Evolutionary conservation across 495 filamentous ascomycete species (phyloP), one percentile per base, ranked within the genome.

Genomic region (Elaphomyces granulatus): DNA sequence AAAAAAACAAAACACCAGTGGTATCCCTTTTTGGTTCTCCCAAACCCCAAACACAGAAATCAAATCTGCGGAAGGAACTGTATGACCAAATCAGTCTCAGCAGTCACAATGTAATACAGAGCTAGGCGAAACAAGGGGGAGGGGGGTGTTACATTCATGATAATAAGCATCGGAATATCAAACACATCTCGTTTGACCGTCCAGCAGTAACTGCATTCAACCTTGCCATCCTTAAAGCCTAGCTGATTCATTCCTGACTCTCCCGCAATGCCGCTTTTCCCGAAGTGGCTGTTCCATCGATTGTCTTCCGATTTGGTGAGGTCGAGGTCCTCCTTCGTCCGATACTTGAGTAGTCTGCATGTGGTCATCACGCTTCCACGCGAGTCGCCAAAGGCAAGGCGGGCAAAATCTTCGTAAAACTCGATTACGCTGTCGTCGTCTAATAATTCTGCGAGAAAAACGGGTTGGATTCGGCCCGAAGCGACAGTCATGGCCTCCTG

Each of bases 161-260:
- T 78, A 60, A 95, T 90, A 57, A 98, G 61, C 87, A 94, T 95
- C 19, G 90, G 90, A 58, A 98, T 94, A 59, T 95, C 90, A 63
- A 96, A 98, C 34, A 90, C 83, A 59, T 98, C 90, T 44, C 90
- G 69, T 68, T 87, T 90, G 41, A 96, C 86, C 45, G 83, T 86
- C 88, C 90, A 98, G 64, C 81, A 88, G 61, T 87, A 92, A 49
- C 77, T 84, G 66, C 87, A 94, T 52, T 94, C 83, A 36, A 96
- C 78, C 59, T 86, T 88, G 43, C 88, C 90, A 45, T 94, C 86
- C 53, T 77, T 81, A 55, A 81, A 78, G 1, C 86, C 78, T 33
- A 85, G 67, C 30, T 75, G 73, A 37, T 69, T 67, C 59, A 90
- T 81, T 0, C 75, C 83, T 45, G 78, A 75, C 54, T 92, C 78